Evolutionary conservation across 805 yeast genomes (phyloP).

Genomic region (Metschnikowia lachancei): DNA sequence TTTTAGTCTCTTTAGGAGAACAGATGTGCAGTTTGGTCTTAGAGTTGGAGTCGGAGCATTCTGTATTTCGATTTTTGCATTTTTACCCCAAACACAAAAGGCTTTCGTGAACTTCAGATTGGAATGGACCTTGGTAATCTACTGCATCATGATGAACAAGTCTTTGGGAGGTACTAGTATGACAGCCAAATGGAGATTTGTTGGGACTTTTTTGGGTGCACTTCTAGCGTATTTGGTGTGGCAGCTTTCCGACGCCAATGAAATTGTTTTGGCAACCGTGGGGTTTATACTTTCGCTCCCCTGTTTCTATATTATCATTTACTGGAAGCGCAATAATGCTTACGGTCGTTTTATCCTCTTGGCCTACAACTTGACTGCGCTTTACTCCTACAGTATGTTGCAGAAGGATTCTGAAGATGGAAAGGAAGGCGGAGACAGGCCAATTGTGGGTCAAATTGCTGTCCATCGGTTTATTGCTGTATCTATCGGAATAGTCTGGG

Average conservation of each 20-base stretch:
- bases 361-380: conserved; percentile 74
- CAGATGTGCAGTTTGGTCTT: conserved; percentile 75
- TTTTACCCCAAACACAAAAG: conserved; percentile 51
- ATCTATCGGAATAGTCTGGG: conserved; percentile 72
- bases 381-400: conserved; percentile 69
- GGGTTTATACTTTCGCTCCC: conserved; percentile 50
- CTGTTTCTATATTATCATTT: conserved; percentile 56
- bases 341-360: conserved; percentile 69
- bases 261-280: conserved; percentile 46
- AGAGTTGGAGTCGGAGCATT: conserved; percentile 79
- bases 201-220: conserved; percentile 78
- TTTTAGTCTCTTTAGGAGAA: conserved; percentile 52
- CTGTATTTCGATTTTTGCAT: conserved; percentile 64
- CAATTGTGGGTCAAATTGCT: conserved; percentile 71
- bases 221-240: conserved; percentile 57
- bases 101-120: conserved; percentile 65
- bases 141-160: conserved; percentile 79
- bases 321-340: conserved; percentile 62
- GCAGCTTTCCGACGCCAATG: conserved; percentile 56
- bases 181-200: conserved; percentile 69
- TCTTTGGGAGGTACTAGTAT: conserved; percentile 81
- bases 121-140: conserved; percentile 84
- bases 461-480: conserved; percentile 75
- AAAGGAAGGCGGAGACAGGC: conserved; percentile 68
- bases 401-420: conserved; percentile 54